A percentile compares a stretch with the other conserved stretches of the same genome.
Evolutionary conservation across 2,329 filamentous ascomycete genomes (phyloP).

Genomic region (Colletotrichum echinochloae): DNA sequence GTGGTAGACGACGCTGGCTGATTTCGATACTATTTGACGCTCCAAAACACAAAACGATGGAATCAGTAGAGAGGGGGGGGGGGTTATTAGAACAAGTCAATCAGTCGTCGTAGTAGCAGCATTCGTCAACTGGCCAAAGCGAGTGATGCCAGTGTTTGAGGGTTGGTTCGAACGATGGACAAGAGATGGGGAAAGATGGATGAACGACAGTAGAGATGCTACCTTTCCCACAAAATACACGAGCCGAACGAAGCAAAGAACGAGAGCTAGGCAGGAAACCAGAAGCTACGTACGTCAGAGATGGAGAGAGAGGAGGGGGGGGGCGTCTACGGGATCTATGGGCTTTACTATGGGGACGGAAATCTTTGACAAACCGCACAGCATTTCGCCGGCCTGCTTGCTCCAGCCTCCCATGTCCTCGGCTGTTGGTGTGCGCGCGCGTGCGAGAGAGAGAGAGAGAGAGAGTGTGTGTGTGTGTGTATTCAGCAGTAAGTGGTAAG

Average conservation of each 20-base stretch:
- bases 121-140: slow-evolving; percentile 35
- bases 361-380: slow-evolving; percentile 32
- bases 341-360: slow-evolving; percentile 30
- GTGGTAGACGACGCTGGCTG: slow-evolving; percentile 22
- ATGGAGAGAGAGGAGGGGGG: slow-evolving; percentile 27
- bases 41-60: slow-evolving; percentile 7
- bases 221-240: slow-evolving; percentile 37
- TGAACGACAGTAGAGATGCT: slow-evolving; percentile 36
- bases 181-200: slow-evolving; percentile 33
- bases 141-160: slow-evolving; percentile 36
- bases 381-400: not conserved
- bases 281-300: slow-evolving; percentile 39
- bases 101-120: slow-evolving; percentile 16
- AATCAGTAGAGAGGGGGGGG: not conserved
- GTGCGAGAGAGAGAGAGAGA: not conserved
- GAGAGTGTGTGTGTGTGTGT: not conserved
- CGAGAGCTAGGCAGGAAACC: slow-evolving; percentile 32
- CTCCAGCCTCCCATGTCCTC: slow-evolving; percentile 1
- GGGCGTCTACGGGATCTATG: slow-evolving; percentile 22
- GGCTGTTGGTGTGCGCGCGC: not conserved
- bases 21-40: slow-evolving; percentile 20
- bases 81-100: slow-evolving; percentile 10
- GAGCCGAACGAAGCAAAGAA: slow-evolving; percentile 17
- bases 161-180: slow-evolving; percentile 30
- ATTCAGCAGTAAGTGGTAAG: slow-evolving; percentile 15